Percentiles rank a stretch among this genome's conserved stretches.
These are phyloP conservation scores for Litsea cubeba DNA, from an alignment of 164 flowering plant genomes.

Conservation along the genomic window DNA sequence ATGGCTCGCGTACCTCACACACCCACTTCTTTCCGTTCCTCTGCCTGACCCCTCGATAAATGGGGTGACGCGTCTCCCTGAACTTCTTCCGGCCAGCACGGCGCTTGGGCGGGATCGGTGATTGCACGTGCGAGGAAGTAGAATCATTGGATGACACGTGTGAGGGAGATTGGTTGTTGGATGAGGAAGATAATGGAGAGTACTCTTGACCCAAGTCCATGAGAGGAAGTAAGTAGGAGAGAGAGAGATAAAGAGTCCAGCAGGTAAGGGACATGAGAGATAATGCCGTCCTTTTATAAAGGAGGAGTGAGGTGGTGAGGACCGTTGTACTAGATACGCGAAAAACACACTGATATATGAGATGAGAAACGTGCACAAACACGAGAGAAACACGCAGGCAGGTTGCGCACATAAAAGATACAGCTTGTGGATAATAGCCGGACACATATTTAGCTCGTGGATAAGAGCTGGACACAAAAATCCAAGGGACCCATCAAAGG, in stretches of 20 bases:
- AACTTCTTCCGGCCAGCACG: conserved; percentile 38
- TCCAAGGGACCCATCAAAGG: too few relatives aligned
- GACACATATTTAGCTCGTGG: too few relatives aligned
- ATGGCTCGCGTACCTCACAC: conserved; percentile 44
- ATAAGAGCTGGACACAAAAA: too few relatives aligned
- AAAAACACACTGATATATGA: too few relatives aligned
- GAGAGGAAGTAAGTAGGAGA: background rate
- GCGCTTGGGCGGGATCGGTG: conserved; percentile 14
- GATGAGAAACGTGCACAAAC: too few relatives aligned
- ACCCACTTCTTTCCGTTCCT: conserved; percentile 43
- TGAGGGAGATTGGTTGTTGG: conserved; percentile 3
- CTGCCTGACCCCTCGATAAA: conserved; percentile 38
- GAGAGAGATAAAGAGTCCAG: background rate
- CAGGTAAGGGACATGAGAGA: background rate
- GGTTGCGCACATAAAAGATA: too few relatives aligned
- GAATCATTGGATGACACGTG: background rate
- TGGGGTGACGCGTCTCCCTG: conserved; percentile 42
- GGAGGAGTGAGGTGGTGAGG: background rate
- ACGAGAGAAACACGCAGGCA: too few relatives aligned
- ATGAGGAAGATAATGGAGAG: conserved; percentile 6
- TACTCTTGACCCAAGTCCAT: conserved; percentile 9
- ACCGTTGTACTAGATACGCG: too few relatives aligned
- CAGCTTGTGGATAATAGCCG: too few relatives aligned
- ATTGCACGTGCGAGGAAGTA: background rate
- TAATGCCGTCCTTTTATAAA: background rate